phyloP scores from a whole-genome alignment of 2,329 filamentous ascomycete species.

The Corynespora cassiicola region DNA sequence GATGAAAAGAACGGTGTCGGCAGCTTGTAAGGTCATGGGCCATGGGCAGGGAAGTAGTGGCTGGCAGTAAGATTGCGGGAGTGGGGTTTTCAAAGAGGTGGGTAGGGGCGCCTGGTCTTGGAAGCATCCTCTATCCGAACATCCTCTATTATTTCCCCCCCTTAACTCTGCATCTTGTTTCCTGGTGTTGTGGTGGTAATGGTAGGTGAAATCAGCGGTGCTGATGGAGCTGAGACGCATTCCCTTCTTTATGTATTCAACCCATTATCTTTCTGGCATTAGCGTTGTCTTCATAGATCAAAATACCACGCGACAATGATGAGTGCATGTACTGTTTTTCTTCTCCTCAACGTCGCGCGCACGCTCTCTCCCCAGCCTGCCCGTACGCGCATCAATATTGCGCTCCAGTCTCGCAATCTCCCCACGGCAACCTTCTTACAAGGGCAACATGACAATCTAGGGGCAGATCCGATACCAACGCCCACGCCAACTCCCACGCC shows the following conservation, averaged over 20 bases:
- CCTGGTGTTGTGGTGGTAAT: constrained; percentile 23
- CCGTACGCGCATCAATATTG: no score
- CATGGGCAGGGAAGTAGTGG: neutral
- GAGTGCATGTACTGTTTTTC: no score
- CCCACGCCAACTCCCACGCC: no score
- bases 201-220: constrained; percentile 21
- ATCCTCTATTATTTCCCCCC: constrained; percentile 29
- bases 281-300: constrained; percentile 24
- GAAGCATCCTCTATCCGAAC: constrained; percentile 23
- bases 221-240: constrained; percentile 16
- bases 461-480: no score
- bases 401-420: no score
- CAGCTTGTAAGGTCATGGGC: constrained; percentile 32
- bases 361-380: no score
- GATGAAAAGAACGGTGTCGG: constrained; percentile 71
- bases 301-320: neutral
- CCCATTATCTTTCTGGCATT: constrained; percentile 19
- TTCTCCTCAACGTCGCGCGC: no score
- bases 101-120: constrained; percentile 14
- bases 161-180: constrained; percentile 4
- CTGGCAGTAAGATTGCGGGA: neutral
- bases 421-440: no score
- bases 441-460: no score
- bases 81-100: constrained; percentile 29
- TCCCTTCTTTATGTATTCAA: constrained; percentile 17